These are phyloP conservation scores for Petunia hybrid DNA, from an alignment of 305 asterid genomes.

Conservation along the genomic window DNA sequence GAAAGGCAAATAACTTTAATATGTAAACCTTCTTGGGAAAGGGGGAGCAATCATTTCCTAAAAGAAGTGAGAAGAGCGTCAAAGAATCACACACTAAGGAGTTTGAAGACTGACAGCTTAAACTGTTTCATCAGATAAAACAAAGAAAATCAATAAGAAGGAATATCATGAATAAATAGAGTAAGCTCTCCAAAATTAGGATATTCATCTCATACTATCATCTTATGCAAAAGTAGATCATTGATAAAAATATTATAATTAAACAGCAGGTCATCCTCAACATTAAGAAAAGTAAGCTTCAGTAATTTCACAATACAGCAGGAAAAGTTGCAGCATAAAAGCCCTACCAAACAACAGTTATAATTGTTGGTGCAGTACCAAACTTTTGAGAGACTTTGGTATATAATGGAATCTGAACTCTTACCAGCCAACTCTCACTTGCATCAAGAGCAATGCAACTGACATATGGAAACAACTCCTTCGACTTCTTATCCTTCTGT, in stretches of 20 bases:
- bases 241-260: not conserved
- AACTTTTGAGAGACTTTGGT: not conserved
- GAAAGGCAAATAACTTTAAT: not conserved
- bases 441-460: conserved; percentile 90
- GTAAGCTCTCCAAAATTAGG: not conserved
- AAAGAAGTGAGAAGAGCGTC: not conserved
- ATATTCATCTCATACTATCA: not conserved
- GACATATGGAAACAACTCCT: conserved; percentile 57
- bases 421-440: conserved; percentile 99
- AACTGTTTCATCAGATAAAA: conserved; percentile 12
- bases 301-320: not conserved
- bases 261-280: not conserved
- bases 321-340: conserved; percentile 9
- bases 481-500: conserved; percentile 52
- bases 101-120: not conserved
- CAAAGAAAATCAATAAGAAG: not conserved
- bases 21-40: not conserved
- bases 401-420: conserved; percentile 40
- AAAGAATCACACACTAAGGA: not conserved
- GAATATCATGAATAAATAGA: conserved; percentile 7
- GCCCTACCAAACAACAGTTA: not conserved
- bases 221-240: conserved; percentile 17
- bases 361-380: conserved; percentile 11
- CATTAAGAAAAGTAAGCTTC: conserved; percentile 4
- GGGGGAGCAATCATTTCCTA: not conserved